phyloP scores from a whole-genome alignment of 257 asterid species.

The Nicotiana obtusifolia region DNA sequence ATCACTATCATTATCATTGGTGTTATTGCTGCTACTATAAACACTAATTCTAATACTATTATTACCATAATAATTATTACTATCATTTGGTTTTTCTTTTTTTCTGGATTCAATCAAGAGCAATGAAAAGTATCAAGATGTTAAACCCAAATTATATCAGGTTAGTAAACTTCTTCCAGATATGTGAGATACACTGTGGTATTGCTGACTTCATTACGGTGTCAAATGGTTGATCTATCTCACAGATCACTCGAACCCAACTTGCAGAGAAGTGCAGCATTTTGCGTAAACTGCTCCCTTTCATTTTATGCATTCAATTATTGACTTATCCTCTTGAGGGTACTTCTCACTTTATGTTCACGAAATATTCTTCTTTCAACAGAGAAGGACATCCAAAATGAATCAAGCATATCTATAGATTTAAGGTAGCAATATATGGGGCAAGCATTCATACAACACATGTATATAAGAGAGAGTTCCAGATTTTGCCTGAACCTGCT shows the following conservation, averaged over 20 bases:
- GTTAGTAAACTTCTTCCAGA: neutral
- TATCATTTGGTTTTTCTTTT: neutral
- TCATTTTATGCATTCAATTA: neutral
- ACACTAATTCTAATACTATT: neutral
- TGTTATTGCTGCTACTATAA: neutral
- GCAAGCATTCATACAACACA: conserved; percentile 13
- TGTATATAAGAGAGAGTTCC: neutral
- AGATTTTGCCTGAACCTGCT: conserved; percentile 40
- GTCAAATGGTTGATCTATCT: neutral
- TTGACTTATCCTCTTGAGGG: neutral
- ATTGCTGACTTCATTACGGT: neutral
- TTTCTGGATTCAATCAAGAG: neutral
- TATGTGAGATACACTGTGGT: neutral
- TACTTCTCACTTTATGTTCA: conserved; percentile 7
- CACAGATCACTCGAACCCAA: neutral
- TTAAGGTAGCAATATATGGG: conserved; percentile 1
- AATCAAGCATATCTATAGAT: conserved; percentile 8
- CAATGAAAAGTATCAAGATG: neutral
- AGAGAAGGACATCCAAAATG: neutral
- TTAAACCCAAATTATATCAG: neutral
- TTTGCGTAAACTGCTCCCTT: neutral
- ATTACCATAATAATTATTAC: neutral
- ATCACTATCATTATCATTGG: neutral
- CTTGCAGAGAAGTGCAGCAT: neutral
- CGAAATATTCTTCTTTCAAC: conserved; percentile 5